phyloP scores from a whole-genome alignment of 331 rosid genomes.

The Prunus yedoensis region DNA sequence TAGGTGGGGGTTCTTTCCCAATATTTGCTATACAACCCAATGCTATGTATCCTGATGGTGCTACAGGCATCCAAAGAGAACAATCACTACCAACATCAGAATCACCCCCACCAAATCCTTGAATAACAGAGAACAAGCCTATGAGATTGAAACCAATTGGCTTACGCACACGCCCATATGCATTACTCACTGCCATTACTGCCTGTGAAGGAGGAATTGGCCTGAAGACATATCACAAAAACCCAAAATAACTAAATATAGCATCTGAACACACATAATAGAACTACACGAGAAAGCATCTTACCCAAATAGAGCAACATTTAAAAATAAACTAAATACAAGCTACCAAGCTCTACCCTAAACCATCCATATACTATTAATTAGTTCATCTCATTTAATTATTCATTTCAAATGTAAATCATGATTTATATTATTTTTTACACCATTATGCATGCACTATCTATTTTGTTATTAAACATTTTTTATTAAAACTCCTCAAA shows the following conservation, averaged over 20 bases:
- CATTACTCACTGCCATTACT: conserved; percentile 89
- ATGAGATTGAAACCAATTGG: conserved; percentile 75
- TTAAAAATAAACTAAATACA: not conserved
- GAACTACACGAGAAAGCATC: not conserved
- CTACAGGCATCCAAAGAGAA: conserved; percentile 93
- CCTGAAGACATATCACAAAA: conserved; percentile 53
- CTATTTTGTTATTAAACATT: not conserved
- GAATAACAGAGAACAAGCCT: conserved; percentile 65
- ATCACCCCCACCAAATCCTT: conserved; percentile 48
- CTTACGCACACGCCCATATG: conserved; percentile 89
- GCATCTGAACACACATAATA: not conserved
- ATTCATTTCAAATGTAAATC: not conserved
- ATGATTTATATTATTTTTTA: not conserved
- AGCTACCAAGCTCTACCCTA: not conserved
- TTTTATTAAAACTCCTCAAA: not conserved
- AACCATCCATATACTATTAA: not conserved
- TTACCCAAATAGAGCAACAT: not conserved
- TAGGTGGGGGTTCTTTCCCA: conserved; percentile 79
- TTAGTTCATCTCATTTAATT: not conserved
- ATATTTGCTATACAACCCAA: conserved; percentile 81
- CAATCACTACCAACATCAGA: conserved; percentile 55
- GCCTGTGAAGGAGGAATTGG: conserved; percentile 93
- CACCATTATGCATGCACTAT: not conserved
- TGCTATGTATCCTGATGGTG: conserved; percentile 85
- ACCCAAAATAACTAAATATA: conserved; percentile 5